phyloP scores from a whole-genome alignment of 202 grass and related monocot genomes.

The Setaria italica region DNA sequence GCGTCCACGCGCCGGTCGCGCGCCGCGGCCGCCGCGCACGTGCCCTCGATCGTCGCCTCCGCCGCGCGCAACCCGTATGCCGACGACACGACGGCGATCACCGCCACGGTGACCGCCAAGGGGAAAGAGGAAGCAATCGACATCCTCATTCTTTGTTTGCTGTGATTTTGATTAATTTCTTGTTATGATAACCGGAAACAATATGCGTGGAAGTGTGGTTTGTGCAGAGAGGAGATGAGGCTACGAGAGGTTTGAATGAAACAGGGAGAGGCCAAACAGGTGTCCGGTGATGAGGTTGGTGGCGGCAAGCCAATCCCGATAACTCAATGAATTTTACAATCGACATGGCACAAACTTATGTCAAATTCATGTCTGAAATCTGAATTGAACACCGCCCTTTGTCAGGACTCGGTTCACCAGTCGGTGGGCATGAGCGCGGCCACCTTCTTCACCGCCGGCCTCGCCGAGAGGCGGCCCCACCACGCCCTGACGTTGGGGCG shows the following conservation, averaged over 20 bases:
- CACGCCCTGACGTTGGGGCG: conserved; percentile 52
- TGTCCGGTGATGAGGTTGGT: conserved; percentile 40
- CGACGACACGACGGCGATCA: background rate
- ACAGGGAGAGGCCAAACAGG: conserved; percentile 40
- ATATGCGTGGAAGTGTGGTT: background rate
- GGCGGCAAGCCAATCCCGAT: no score
- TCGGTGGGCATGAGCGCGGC: background rate
- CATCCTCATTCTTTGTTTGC: background rate
- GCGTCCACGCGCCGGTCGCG: conserved; percentile 38
- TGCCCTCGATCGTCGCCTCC: conserved; percentile 50
- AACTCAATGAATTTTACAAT: background rate
- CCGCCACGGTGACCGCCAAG: background rate
- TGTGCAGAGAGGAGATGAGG: background rate
- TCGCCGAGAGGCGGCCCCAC: conserved; percentile 51
- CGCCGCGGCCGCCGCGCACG: conserved; percentile 39
- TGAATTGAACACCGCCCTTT: no score
- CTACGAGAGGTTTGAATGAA: conserved; percentile 16
- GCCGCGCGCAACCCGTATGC: background rate
- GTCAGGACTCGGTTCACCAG: background rate
- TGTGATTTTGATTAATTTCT: no score
- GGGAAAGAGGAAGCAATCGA: conserved; percentile 14
- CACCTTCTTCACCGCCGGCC: conserved; percentile 61
- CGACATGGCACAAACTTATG: background rate
- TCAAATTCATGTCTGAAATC: background rate
- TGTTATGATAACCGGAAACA: background rate